These are phyloP conservation scores for Craterostigma plantagineum DNA, from an alignment of 257 asterid genomes.

Conservation along the genomic window DNA sequence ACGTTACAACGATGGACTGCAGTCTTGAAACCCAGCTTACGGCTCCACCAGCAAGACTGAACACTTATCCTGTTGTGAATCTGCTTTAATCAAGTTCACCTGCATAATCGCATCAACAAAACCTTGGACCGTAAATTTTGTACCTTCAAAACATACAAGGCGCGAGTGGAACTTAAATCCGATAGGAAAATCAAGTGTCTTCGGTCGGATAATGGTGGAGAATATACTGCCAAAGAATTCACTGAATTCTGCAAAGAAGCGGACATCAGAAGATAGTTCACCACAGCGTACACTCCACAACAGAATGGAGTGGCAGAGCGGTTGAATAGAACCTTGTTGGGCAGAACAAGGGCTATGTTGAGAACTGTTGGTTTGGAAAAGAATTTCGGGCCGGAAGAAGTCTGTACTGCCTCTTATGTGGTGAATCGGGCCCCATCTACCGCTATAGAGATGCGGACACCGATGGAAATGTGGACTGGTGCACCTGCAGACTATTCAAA, in stretches of 20 bases:
- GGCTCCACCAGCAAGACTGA: too few relatives aligned
- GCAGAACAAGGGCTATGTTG: slow-evolving; percentile 8
- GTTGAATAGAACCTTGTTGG: slow-evolving; percentile 8
- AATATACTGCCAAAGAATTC: background rate
- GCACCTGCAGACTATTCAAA: slow-evolving; percentile 8
- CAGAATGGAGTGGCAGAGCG: slow-evolving; percentile 11
- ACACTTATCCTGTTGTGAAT: too few relatives aligned
- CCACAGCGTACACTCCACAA: slow-evolving; percentile 11
- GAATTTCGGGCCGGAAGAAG: slow-evolving; percentile 5
- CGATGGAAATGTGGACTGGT: slow-evolving; percentile 12
- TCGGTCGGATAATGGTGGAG: background rate
- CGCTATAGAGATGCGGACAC: slow-evolving; percentile 5
- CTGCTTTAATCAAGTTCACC: too few relatives aligned
- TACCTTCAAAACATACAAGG: slow-evolving; percentile 1
- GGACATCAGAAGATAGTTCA: slow-evolving; percentile 5
- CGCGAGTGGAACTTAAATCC: slow-evolving; percentile 3
- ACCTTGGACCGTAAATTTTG: too few relatives aligned
- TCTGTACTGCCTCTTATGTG: slow-evolving; percentile 13
- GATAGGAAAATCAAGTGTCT: slow-evolving; percentile 5
- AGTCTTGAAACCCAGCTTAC: too few relatives aligned
- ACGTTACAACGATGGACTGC: too few relatives aligned
- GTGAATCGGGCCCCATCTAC: slow-evolving; percentile 8
- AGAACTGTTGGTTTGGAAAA: slow-evolving; percentile 6
- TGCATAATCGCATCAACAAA: too few relatives aligned
- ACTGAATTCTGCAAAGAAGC: background rate